These are phyloP conservation scores for Dictyostelium capitatum DNA, from an alignment of 78 protist species.

Conservation along the genomic window DNA sequence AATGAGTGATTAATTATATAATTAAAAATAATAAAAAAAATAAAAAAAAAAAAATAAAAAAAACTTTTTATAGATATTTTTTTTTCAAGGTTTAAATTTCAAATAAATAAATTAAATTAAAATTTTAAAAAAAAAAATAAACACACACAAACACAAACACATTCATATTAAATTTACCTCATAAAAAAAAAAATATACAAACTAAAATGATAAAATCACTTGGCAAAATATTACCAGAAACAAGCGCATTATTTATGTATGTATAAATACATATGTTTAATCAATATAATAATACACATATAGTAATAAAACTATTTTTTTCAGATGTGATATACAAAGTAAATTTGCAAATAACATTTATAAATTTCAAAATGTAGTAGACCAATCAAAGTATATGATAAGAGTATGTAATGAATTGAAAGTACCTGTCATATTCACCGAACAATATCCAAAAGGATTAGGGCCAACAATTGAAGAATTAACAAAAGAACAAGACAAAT, in stretches of 20 bases:
- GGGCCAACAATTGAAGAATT: conserved; percentile 72
- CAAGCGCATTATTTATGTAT: neutral
- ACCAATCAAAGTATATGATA: conserved; percentile 27
- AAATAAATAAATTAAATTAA: too few species aligned
- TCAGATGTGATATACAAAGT: conserved; percentile 57
- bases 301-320: neutral
- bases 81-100: too few species aligned
- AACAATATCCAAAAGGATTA: conserved; percentile 83
- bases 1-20: too few species aligned
- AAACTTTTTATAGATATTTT: too few species aligned
- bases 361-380: conserved; percentile 16
- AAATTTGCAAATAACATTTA: conserved; percentile 48
- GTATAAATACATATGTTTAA: too few species aligned
- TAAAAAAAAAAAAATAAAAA: too few species aligned
- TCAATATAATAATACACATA: too few species aligned
- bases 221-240: neutral
- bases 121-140: too few species aligned
- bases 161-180: too few species aligned
- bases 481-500: neutral
- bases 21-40: too few species aligned
- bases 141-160: too few species aligned
- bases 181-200: too few species aligned
- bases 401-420: conserved; percentile 62
- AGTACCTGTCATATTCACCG: conserved; percentile 79
- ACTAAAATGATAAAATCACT: neutral